These are phyloP conservation scores for Gryganskiella cystojenkinii DNA, from an alignment of 192 early-diverging fungal genomes.

Conservation along the genomic window DNA sequence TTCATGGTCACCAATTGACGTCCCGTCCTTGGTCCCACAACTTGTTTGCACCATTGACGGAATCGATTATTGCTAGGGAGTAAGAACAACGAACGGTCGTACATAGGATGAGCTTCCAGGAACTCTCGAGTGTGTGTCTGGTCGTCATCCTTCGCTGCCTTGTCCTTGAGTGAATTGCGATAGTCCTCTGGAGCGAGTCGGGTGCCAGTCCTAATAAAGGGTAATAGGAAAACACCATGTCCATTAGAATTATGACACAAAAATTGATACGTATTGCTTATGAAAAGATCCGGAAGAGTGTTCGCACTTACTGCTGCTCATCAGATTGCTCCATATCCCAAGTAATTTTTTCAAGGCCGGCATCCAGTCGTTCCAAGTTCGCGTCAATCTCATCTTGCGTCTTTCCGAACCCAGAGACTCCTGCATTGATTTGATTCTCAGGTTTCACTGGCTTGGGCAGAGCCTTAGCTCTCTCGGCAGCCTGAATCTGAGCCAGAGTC, in stretches of 20 bases:
- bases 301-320: slow-evolving; percentile 11
- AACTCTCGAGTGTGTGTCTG: slow-evolving; percentile 29
- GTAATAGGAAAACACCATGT: no score
- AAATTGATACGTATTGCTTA: no score
- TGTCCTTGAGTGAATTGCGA: slow-evolving; percentile 6
- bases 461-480: slow-evolving; percentile 6
- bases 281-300: no score
- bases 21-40: slow-evolving; percentile 61
- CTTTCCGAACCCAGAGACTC: slow-evolving; percentile 35
- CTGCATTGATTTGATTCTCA: not conserved
- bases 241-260: no score
- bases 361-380: slow-evolving; percentile 34
- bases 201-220: not conserved
- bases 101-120: slow-evolving; percentile 47
- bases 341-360: slow-evolving; percentile 42
- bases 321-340: slow-evolving; percentile 27
- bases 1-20: slow-evolving; percentile 60
- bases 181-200: slow-evolving; percentile 16
- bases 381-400: slow-evolving; percentile 48
- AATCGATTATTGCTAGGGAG: slow-evolving; percentile 60
- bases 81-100: slow-evolving; percentile 64
- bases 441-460: not conserved
- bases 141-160: not conserved
- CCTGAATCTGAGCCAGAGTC: slow-evolving; percentile 34
- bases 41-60: slow-evolving; percentile 59